Evolutionary conservation across 441 rosid species (phyloP).

Genomic region (Macaranga tanarius): DNA sequence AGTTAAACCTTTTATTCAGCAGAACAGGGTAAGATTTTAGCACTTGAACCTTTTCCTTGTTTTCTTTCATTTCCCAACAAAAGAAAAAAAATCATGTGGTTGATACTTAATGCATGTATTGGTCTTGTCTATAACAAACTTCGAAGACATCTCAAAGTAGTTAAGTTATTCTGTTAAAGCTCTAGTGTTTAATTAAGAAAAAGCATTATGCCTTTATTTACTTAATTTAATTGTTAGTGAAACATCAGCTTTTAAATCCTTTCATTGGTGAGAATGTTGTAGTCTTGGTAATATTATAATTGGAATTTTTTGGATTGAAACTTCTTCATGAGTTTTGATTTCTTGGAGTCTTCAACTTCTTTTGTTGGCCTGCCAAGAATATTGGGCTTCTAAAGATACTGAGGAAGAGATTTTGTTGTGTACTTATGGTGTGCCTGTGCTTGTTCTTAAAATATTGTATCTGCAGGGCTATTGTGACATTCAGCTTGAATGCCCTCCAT

Average conservation of each 20-base stretch:
- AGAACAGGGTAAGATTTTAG: conserved; percentile 55
- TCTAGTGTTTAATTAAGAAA: conserved; percentile 3
- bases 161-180: background rate
- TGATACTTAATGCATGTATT: background rate
- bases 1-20: conserved; percentile 58
- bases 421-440: conserved; percentile 9
- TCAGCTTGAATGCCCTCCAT: conserved; percentile 84
- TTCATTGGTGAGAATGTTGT: background rate
- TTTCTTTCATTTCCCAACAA: background rate
- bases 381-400: background rate
- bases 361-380: background rate
- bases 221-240: background rate
- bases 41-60: conserved; percentile 2
- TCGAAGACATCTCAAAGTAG: background rate
- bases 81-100: background rate
- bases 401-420: background rate
- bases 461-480: conserved; percentile 75
- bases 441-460: conserved; percentile 24
- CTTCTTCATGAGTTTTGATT: background rate
- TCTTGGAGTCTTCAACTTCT: background rate
- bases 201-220: background rate
- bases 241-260: background rate
- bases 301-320: background rate
- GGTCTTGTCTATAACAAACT: background rate
- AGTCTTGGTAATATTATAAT: background rate